Conservation (phyloP, 805 yeast genomes). For the Monosporozyma aerobia region DNA sequence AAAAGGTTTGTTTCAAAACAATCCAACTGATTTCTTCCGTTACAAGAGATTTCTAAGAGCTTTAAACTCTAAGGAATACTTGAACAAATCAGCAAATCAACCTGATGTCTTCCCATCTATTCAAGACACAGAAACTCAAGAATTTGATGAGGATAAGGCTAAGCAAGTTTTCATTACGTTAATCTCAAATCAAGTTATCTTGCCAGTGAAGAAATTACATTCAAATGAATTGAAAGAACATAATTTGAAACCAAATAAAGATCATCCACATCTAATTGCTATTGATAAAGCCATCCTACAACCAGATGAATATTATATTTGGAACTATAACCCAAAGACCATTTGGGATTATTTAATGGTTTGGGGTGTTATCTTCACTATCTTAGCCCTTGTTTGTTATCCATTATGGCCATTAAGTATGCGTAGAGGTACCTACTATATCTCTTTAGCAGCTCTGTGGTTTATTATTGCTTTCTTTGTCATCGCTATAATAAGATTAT, state of each 20-base stretch:
- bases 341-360: constrained; percentile 35
- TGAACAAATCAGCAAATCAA: constrained; percentile 40
- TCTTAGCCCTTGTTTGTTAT: constrained; percentile 63
- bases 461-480: constrained; percentile 66
- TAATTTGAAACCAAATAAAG: constrained; percentile 54
- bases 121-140: constrained; percentile 1
- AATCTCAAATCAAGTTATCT: constrained; percentile 63
- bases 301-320: constrained; percentile 67
- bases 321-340: constrained; percentile 69
- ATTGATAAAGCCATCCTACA: constrained; percentile 48
- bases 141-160: constrained; percentile 32
- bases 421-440: constrained; percentile 86
- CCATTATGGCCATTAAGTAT: constrained; percentile 92
- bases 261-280: constrained; percentile 50
- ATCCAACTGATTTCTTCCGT: constrained; percentile 74
- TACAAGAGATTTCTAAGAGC: constrained; percentile 79
- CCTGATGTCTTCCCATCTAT: constrained; percentile 42
- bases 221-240: constrained; percentile 55
- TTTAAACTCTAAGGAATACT: constrained; percentile 62
- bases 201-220: constrained; percentile 68
- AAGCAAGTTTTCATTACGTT: constrained; percentile 53
- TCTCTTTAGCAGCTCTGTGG: constrained; percentile 68
- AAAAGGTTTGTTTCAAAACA: constrained; percentile 64
- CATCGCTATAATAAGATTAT: constrained; percentile 69
- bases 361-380: constrained; percentile 44